phyloP scores from a whole-genome alignment of 139 green algal species.

The Gonium pectorale region DNA sequence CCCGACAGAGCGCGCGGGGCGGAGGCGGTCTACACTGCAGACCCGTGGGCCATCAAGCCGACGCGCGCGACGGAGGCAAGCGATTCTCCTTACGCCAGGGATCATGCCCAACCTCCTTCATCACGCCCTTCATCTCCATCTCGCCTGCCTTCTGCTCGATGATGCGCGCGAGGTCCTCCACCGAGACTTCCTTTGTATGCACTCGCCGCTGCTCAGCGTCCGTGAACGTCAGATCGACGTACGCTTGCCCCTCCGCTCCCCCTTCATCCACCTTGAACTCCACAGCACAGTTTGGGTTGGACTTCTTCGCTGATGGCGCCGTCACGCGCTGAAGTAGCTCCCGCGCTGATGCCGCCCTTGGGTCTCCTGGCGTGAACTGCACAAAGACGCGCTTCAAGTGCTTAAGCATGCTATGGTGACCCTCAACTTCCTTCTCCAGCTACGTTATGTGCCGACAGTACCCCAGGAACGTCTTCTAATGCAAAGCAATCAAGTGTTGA shows the following conservation, averaged over 20 bases:
- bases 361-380: conserved; percentile 52
- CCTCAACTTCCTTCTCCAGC: too few species aligned
- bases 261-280: conserved; percentile 59
- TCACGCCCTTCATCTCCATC: conserved; percentile 49
- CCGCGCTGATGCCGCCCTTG: conserved; percentile 42
- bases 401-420: conserved; percentile 38
- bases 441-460: too few species aligned
- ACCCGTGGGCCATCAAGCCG: too few species aligned
- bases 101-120: conserved; percentile 53
- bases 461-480: too few species aligned
- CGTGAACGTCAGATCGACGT: conserved; percentile 61
- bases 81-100: conserved; percentile 44
- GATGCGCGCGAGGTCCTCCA: conserved; percentile 46
- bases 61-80: conserved; percentile 31
- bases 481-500: too few species aligned
- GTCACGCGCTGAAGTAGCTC: conserved; percentile 64
- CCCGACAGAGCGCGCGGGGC: too few species aligned
- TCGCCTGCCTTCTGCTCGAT: conserved; percentile 58
- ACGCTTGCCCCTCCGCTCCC: conserved; percentile 16
- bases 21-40: too few species aligned
- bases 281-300: conserved; percentile 61
- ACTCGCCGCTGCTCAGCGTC: conserved; percentile 59
- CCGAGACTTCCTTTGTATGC: conserved; percentile 47
- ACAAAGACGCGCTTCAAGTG: conserved; percentile 64
- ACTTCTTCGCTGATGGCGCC: conserved; percentile 54